phyloP scores from a whole-genome alignment of 192 early-diverging fungal genomes.

The Coemansia sp. region DNA sequence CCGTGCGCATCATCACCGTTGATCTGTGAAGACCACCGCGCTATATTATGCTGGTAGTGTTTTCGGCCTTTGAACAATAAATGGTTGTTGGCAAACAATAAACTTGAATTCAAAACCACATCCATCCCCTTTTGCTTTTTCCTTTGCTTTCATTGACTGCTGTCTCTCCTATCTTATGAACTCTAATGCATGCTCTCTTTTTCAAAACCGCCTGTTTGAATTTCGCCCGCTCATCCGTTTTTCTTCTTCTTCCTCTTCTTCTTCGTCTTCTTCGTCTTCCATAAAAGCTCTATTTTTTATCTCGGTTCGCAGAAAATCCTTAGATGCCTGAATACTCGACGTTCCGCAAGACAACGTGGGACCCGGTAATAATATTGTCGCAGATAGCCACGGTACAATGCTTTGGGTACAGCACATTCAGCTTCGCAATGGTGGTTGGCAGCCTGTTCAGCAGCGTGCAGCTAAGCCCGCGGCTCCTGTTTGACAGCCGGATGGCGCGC shows the following conservation, averaged over 20 bases:
- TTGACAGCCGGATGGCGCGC: slow-evolving; percentile 31
- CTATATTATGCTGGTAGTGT: not conserved
- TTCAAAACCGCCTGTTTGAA: no score
- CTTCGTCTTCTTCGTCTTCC: no score
- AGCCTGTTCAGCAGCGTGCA: slow-evolving; percentile 23
- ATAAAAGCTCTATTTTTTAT: not conserved
- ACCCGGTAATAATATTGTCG: slow-evolving; percentile 50
- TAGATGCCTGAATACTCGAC: slow-evolving; percentile 16
- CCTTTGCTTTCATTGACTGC: no score
- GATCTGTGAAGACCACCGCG: slow-evolving; percentile 2
- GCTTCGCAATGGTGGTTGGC: slow-evolving; percentile 18
- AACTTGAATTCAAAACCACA: no score
- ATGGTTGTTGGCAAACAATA: not conserved
- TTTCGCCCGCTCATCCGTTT: no score
- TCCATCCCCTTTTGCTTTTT: no score
- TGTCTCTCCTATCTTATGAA: no score
- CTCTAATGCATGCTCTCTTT: no score
- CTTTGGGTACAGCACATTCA: slow-evolving; percentile 43
- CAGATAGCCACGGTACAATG: slow-evolving; percentile 54
- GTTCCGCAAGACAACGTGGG: slow-evolving; percentile 44
- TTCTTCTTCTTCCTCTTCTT: not conserved
- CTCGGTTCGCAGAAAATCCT: not conserved
- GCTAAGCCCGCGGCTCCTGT: slow-evolving; percentile 32
- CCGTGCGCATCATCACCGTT: slow-evolving; percentile 65
- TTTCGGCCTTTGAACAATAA: no score